Percentiles rank a stretch among this genome's conserved stretches.
These are phyloP conservation scores for Populus ilicifolia DNA, from an alignment of 345 rosid genomes.

Conservation along the genomic window DNA sequence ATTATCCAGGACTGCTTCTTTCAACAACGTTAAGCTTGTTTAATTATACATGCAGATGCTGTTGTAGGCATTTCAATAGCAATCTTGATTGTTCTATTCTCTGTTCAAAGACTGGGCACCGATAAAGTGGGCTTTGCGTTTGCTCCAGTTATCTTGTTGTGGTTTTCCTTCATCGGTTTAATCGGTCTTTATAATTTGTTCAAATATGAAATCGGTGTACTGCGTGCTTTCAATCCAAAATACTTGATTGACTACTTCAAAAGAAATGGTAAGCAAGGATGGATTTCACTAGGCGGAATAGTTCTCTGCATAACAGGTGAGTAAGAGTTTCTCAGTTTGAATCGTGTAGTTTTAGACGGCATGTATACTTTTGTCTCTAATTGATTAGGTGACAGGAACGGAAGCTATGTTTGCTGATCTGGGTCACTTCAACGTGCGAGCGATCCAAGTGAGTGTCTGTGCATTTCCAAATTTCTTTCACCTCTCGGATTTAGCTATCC, in stretches of 20 bases:
- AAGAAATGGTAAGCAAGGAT: slow-evolving; percentile 44
- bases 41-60: too few relatives aligned
- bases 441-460: slow-evolving; percentile 48
- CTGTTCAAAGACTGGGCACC: slow-evolving; percentile 46
- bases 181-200: slow-evolving; percentile 42
- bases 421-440: slow-evolving; percentile 47
- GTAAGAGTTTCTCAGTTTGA: too few relatives aligned
- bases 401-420: slow-evolving; percentile 61
- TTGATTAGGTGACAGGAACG: slow-evolving; percentile 20
- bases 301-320: slow-evolving; percentile 69
- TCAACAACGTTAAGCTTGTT: too few relatives aligned
- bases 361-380: too few relatives aligned
- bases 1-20: too few relatives aligned
- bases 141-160: slow-evolving; percentile 40
- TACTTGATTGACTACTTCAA: slow-evolving; percentile 53
- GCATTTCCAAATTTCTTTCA: too few relatives aligned
- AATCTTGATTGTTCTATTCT: slow-evolving; percentile 36
- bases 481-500: too few relatives aligned
- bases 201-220: slow-evolving; percentile 31
- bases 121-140: slow-evolving; percentile 47
- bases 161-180: slow-evolving; percentile 34
- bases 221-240: slow-evolving; percentile 51
- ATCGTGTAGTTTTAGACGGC: too few relatives aligned
- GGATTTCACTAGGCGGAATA: slow-evolving; percentile 74
- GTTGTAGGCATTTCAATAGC: slow-evolving; percentile 34